Evolutionary conservation across 108 stramenopile species (phyloP), one percentile per base, ranked within the genome.

Genomic region (Fragilariopsis cylindrus): DNA sequence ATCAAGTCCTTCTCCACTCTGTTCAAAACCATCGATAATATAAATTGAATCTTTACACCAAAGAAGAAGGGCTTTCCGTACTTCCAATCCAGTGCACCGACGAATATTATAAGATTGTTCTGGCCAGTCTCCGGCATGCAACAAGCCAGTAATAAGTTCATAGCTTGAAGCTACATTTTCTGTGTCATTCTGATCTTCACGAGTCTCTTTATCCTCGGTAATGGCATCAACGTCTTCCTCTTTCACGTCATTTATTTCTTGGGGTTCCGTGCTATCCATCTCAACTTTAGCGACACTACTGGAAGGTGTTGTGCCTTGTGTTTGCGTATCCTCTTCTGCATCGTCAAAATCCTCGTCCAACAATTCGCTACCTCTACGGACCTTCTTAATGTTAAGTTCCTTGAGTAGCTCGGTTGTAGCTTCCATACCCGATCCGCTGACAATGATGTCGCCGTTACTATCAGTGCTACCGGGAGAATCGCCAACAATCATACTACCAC

Each of bases 11-110:
- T 89, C 90, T 44, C 91, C 91, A 54, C 79, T 88, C 73, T 90
- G 88, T 70, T 96, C 91, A 72, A 93, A 96, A 2, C 95, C 95
- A 74, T 96, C 95, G 50, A 96, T 88, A 45, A 96, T 87, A 64
- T 96, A 96, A 44, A 96, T 72, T 15, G 92, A 89, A 67, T 92
- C 84, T 4, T 74, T 83, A 63, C 92, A 93, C 85, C 88, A 92
- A 5, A 93, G 85, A 62, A 96, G 82, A 19, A 96, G 71, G 15
- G 91, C 92, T 70, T 93, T 89, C 8, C 88, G 70, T 18, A 96
- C 95, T 76, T 96, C 95, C 52, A 96, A 79, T 47, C 95, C 95
- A 57, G 95, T 93, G 75, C 95, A 96, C 40, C 95, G 82, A 67
- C 77, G 76, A 52, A 93, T 87, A 73, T 96, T 96, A 77, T 93